phyloP scores from a whole-genome alignment of 176 grass and related monocot genomes.

The Zoysia japonica region DNA sequence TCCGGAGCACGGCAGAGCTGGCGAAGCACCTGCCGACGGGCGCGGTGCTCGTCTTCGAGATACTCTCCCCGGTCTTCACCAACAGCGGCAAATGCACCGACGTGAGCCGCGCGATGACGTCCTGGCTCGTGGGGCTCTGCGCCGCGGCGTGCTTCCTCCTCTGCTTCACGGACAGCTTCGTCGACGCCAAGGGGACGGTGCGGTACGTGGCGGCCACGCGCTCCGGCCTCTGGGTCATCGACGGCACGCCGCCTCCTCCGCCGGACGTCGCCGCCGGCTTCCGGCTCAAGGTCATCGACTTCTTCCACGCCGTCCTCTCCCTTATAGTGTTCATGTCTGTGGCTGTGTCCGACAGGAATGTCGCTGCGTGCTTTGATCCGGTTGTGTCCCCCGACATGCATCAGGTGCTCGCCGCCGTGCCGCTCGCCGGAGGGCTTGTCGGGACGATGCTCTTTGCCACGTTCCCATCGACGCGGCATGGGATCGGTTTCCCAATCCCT shows the following conservation, averaged over 20 bases:
- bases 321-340: slow-evolving; percentile 48
- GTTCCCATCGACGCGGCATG: slow-evolving; percentile 53
- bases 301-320: slow-evolving; percentile 46
- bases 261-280: neutral
- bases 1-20: slow-evolving; percentile 40
- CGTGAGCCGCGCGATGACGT: slow-evolving; percentile 44
- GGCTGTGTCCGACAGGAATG: slow-evolving; percentile 45
- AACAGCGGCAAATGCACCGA: slow-evolving; percentile 30
- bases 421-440: slow-evolving; percentile 36
- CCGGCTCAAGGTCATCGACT: slow-evolving; percentile 47
- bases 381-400: slow-evolving; percentile 33
- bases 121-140: slow-evolving; percentile 47
- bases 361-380: slow-evolving; percentile 45
- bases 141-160: slow-evolving; percentile 45
- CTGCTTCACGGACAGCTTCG: slow-evolving; percentile 58
- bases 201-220: slow-evolving; percentile 45
- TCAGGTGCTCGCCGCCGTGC: slow-evolving; percentile 43
- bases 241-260: slow-evolving; percentile 40
- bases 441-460: slow-evolving; percentile 36
- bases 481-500: slow-evolving; percentile 41
- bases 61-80: slow-evolving; percentile 49
- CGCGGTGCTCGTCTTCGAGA: slow-evolving; percentile 46
- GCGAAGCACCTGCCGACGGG: slow-evolving; percentile 44
- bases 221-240: slow-evolving; percentile 44
- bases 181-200: slow-evolving; percentile 23